Conservation (phyloP, 345 rosid species). For the Theobroma cacao region DNA sequence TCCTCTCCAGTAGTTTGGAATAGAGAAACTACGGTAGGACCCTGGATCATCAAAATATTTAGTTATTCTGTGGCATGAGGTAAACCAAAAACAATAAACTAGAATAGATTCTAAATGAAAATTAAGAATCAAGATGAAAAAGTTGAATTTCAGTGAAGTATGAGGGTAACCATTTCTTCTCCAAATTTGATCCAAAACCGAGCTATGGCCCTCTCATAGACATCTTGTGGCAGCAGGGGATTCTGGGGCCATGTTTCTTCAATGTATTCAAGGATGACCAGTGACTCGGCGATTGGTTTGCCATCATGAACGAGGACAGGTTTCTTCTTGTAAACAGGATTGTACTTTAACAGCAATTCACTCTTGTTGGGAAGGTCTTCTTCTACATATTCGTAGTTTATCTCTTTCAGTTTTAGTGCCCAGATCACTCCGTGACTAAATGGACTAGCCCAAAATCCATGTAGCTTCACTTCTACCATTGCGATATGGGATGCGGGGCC, state of each 20-base stretch:
- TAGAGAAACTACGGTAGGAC: not conserved
- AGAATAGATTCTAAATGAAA: not conserved
- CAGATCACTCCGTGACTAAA: constrained; percentile 12
- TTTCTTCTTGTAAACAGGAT: constrained; percentile 8
- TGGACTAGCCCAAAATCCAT: constrained; percentile 17
- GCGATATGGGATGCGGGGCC: not conserved
- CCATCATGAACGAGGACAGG: constrained; percentile 14
- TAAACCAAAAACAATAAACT: too few relatives aligned
- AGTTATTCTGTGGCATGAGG: too few relatives aligned
- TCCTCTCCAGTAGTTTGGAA: constrained; percentile 6
- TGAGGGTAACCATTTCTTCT: not conserved
- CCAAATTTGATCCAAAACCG: constrained; percentile 13
- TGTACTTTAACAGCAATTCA: constrained; percentile 1
- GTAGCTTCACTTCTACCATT: constrained; percentile 16
- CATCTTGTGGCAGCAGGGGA: constrained; percentile 8
- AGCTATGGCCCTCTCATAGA: constrained; percentile 4
- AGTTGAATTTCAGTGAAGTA: not conserved
- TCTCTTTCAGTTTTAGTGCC: constrained; percentile 18
- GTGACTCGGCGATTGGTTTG: constrained; percentile 13
- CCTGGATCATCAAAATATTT: not conserved
- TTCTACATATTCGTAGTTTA: constrained; percentile 4
- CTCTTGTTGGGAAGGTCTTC: constrained; percentile 9
- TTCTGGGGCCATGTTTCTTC: constrained; percentile 12
- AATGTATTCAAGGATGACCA: constrained; percentile 17
- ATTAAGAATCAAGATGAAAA: not conserved